Conservation (phyloP, 2,329 filamentous ascomycete species). For the Harringtonia aguacate region DNA sequence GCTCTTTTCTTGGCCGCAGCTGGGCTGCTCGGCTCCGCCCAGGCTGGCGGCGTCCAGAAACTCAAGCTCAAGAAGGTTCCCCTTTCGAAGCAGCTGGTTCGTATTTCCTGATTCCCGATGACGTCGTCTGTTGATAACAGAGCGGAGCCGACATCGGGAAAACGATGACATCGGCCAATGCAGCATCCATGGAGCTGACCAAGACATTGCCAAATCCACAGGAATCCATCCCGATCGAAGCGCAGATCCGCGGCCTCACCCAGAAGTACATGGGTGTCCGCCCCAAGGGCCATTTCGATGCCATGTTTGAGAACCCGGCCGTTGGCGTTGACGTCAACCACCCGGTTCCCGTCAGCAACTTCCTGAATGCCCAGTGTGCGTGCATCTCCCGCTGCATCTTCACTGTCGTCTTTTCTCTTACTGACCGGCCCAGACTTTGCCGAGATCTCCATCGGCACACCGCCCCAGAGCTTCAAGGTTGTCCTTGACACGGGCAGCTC, state of each 20-base stretch:
- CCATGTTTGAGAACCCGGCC: slow-evolving; percentile 69
- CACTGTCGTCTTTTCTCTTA: background rate
- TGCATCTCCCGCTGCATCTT: slow-evolving; percentile 8
- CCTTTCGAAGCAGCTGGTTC: slow-evolving; percentile 81
- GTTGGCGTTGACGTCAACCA: slow-evolving; percentile 58
- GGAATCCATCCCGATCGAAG: slow-evolving; percentile 68
- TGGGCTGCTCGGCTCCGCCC: slow-evolving; percentile 69
- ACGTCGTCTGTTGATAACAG: background rate
- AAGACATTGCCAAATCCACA: slow-evolving; percentile 21
- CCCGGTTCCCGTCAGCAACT: slow-evolving; percentile 87
- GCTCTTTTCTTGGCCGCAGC: slow-evolving; percentile 62
- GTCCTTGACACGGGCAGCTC: slow-evolving; percentile 97
- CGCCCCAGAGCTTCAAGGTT: slow-evolving; percentile 94
- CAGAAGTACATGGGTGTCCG: slow-evolving; percentile 94
- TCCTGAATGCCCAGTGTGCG: slow-evolving; percentile 97
- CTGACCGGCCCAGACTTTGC: slow-evolving; percentile 64
- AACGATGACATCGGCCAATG: background rate
- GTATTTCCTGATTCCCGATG: slow-evolving; percentile 18
- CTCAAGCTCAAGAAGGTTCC: slow-evolving; percentile 97
- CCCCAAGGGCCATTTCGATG: slow-evolving; percentile 57
- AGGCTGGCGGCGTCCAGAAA: slow-evolving; percentile 75
- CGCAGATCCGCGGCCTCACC: slow-evolving; percentile 70
- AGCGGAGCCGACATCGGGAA: background rate
- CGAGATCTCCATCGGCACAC: slow-evolving; percentile 85
- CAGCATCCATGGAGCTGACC: slow-evolving; percentile 37